These are phyloP conservation scores for Allantophomopsis lycopodina DNA, from an alignment of 2,329 filamentous ascomycete genomes.

Conservation along the genomic window DNA sequence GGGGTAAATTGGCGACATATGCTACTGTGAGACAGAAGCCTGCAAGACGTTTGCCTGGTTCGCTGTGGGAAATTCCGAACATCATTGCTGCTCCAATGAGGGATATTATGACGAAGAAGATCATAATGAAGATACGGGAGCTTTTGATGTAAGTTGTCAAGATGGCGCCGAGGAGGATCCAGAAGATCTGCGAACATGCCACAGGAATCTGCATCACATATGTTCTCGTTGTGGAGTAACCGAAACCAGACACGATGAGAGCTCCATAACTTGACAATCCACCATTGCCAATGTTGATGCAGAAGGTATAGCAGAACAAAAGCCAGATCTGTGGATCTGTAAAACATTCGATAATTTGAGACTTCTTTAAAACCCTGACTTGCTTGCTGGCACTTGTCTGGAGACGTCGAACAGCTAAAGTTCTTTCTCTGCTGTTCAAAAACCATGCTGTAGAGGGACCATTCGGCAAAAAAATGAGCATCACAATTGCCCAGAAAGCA, in stretches of 20 bases:
- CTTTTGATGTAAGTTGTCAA: conserved; percentile 34
- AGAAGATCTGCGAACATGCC: conserved; percentile 39
- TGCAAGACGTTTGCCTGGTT: conserved; percentile 8
- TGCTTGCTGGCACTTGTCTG: no score
- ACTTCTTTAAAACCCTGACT: conserved; percentile 15
- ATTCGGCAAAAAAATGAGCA: conserved; percentile 46
- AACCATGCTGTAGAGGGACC: conserved; percentile 47
- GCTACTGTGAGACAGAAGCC: no score
- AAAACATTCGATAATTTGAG: conserved; percentile 30
- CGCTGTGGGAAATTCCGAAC: conserved; percentile 31
- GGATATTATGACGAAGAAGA: conserved; percentile 37
- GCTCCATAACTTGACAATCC: conserved; percentile 33
- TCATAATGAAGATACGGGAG: conserved; percentile 38
- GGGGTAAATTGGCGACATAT: conserved; percentile 11
- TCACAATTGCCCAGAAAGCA: conserved; percentile 35
- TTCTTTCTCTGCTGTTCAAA: conserved; percentile 35
- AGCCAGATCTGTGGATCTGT: conserved; percentile 45
- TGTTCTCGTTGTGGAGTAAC: conserved; percentile 29
- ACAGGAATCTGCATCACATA: conserved; percentile 48
- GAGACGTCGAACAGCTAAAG: no score
- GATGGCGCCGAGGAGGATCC: conserved; percentile 34
- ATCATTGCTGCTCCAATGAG: conserved; percentile 38
- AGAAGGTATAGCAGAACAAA: conserved; percentile 35
- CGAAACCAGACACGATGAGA: conserved; percentile 12
- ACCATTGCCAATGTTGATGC: conserved; percentile 40